These are phyloP conservation scores for Penicillium mononematosum DNA, from an alignment of 495 filamentous ascomycete species.

Conservation along the genomic window DNA sequence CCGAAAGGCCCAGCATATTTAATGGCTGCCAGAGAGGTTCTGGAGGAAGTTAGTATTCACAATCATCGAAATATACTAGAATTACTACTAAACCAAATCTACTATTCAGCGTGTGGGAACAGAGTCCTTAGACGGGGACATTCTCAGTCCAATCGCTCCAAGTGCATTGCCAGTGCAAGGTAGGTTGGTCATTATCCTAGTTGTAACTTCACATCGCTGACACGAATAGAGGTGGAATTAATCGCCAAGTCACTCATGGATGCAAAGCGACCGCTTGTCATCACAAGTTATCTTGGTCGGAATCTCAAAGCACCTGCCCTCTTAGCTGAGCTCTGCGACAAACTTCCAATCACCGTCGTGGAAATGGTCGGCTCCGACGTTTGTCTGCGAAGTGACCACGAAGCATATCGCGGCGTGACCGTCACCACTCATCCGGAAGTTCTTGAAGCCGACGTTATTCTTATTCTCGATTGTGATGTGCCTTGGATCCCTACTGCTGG, in stretches of 20 bases:
- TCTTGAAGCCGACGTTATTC: constrained; percentile 67
- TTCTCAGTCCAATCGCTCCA: constrained; percentile 70
- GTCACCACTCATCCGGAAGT: constrained; percentile 52
- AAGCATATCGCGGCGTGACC: constrained; percentile 64
- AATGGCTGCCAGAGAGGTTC: constrained; percentile 74
- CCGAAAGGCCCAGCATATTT: constrained; percentile 84
- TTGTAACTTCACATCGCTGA: background rate
- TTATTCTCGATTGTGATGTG: constrained; percentile 81
- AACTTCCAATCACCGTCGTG: constrained; percentile 72
- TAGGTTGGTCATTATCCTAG: background rate
- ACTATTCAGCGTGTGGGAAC: constrained; percentile 43
- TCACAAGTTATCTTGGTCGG: constrained; percentile 77
- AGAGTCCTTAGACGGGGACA: constrained; percentile 53
- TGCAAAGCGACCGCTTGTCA: constrained; percentile 70
- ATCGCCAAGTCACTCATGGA: constrained; percentile 65
- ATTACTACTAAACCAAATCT: background rate
- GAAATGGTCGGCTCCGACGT: constrained; percentile 87
- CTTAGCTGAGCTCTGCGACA: constrained; percentile 73
- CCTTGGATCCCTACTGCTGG: constrained; percentile 64
- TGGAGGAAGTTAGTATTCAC: constrained; percentile 72
- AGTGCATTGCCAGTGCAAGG: constrained; percentile 65
- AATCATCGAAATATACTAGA: constrained; percentile 31
- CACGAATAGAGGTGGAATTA: constrained; percentile 43
- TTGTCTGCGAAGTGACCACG: constrained; percentile 79
- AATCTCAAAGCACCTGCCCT: constrained; percentile 62